Evolutionary conservation across 805 yeast species (phyloP).

Genomic region (Ogataea polymorpha): DNA sequence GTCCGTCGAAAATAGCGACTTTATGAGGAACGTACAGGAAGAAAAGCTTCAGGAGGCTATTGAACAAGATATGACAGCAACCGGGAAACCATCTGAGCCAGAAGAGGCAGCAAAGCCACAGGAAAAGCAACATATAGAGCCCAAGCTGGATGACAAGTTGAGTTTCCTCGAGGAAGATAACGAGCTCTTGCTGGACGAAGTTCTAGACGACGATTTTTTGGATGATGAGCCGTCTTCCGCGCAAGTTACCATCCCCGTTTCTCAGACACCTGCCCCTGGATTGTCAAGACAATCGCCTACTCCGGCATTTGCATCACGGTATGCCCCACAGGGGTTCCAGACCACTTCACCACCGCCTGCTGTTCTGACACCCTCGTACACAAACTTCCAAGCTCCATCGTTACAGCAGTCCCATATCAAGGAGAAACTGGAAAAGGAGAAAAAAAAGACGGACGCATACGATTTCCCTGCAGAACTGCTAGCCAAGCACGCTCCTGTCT

Average conservation of each 20-base stretch:
- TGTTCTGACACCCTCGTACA: not conserved
- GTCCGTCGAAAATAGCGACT: not conserved
- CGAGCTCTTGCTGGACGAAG: slow-evolving; percentile 36
- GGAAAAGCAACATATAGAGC: not conserved
- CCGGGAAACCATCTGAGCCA: too few relatives aligned
- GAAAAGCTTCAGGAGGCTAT: too few relatives aligned
- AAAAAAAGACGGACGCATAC: slow-evolving; percentile 70
- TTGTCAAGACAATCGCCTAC: slow-evolving; percentile 3
- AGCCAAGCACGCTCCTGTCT: slow-evolving; percentile 37
- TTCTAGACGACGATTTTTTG: slow-evolving; percentile 38
- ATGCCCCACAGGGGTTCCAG: not conserved
- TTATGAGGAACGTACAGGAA: not conserved
- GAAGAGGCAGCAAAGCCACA: too few relatives aligned
- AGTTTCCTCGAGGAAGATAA: slow-evolving; percentile 43
- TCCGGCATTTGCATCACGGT: slow-evolving; percentile 4
- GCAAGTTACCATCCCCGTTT: not conserved
- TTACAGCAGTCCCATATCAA: slow-evolving; percentile 1
- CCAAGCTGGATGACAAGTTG: slow-evolving; percentile 36
- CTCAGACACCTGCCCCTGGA: not conserved
- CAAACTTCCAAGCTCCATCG: slow-evolving; percentile 2
- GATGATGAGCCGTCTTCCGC: slow-evolving; percentile 20
- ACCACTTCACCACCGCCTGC: not conserved
- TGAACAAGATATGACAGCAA: too few relatives aligned
- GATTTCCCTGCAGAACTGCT: slow-evolving; percentile 66
- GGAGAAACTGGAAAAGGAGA: slow-evolving; percentile 40